phyloP scores from a whole-genome alignment of 2,329 filamentous ascomycete species.

The Colletotrichum sp. region DNA sequence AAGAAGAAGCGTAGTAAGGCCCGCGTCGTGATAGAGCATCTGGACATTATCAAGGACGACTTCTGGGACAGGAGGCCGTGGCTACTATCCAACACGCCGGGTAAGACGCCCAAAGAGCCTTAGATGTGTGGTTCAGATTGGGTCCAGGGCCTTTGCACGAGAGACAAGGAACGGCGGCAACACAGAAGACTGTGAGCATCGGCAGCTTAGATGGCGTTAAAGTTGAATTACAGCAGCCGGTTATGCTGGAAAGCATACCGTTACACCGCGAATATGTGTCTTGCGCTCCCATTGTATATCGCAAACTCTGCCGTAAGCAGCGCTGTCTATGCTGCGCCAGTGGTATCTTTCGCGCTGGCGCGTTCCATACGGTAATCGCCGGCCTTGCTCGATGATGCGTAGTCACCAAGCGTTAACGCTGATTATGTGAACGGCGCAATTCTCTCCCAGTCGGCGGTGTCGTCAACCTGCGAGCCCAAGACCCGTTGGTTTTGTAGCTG shows the following conservation, averaged over 20 bases:
- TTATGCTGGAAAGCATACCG: not conserved
- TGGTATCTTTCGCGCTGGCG: not conserved
- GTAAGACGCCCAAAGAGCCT: slow-evolving; percentile 68
- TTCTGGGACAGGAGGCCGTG: slow-evolving; percentile 92
- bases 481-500: not conserved
- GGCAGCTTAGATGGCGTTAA: not conserved
- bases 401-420: not conserved
- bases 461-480: not conserved
- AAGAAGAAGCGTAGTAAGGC: slow-evolving; percentile 83
- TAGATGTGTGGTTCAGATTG: slow-evolving; percentile 23
- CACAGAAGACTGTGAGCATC: not conserved
- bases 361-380: not conserved
- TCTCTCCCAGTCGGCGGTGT: not conserved
- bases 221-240: not conserved
- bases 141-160: not conserved
- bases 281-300: not conserved
- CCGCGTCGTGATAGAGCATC: slow-evolving; percentile 78
- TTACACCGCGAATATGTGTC: not conserved
- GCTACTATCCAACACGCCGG: slow-evolving; percentile 77
- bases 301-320: not conserved
- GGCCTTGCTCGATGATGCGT: not conserved
- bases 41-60: slow-evolving; percentile 93
- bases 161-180: not conserved
- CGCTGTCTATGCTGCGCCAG: not conserved
- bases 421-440: not conserved